Evolutionary conservation across 2,329 filamentous ascomycete species (phyloP).

Genomic region (Talaromyces amestolkiae): DNA sequence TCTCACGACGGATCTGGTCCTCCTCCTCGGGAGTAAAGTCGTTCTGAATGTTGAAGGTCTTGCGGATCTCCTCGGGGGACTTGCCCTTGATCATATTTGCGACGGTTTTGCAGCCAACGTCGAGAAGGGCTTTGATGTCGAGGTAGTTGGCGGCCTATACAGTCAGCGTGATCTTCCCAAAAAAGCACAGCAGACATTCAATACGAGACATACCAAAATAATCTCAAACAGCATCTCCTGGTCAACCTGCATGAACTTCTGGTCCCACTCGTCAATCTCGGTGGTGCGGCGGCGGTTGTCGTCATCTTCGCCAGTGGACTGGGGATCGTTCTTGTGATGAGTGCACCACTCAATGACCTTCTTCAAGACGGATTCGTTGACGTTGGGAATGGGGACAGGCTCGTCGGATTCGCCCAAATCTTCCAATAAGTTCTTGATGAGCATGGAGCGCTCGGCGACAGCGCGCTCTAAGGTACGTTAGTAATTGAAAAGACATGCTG

Average conservation of each 20-base stretch:
- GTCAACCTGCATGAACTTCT: conserved; percentile 99
- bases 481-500: conserved; percentile 32
- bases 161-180: background rate
- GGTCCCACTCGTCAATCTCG: conserved; percentile 99
- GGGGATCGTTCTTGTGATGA: conserved; percentile 87
- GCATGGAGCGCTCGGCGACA: conserved; percentile 84
- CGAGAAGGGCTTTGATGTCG: conserved; percentile 95
- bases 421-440: conserved; percentile 98
- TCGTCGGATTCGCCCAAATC: conserved; percentile 69
- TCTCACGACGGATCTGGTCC: conserved; percentile 91
- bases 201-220: conserved; percentile 68
- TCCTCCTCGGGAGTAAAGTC: conserved; percentile 99
- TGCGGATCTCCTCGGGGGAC: conserved; percentile 97
- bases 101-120: conserved; percentile 98
- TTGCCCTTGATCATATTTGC: conserved; percentile 99
- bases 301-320: conserved; percentile 77
- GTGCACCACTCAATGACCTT: conserved; percentile 99
- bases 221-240: conserved; percentile 99
- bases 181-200: background rate
- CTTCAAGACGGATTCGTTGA: conserved; percentile 83
- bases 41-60: conserved; percentile 99
- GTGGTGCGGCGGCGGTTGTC: conserved; percentile 97
- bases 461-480: conserved; percentile 62
- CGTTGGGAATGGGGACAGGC: conserved; percentile 69
- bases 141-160: conserved; percentile 90